Base-by-base conservation (phyloP, 129 eudicot genomes). In the Flaveria sonorensis region DNA sequence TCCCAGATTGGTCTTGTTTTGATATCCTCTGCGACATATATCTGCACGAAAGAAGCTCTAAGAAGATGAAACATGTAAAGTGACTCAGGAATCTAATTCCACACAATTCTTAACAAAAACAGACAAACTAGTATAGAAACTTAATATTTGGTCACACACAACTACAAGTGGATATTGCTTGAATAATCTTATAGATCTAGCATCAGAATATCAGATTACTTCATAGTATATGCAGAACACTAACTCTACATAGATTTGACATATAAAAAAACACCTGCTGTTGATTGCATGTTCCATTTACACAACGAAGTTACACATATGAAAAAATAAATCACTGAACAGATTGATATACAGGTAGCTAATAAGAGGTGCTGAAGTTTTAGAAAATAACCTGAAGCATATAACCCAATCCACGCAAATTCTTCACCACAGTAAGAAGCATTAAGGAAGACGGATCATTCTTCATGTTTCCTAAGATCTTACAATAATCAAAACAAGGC, bases 381-480 rank as follows among this genome's bases (percentile, higher is more conserved):
- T 11, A 72, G 77, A 67, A 73, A 70, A 70, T 68, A 79, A 93
- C 98, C 98, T 93, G 89, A 71, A 91, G 56, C 75, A 51, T 20
- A 77, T 91, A 93, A 70, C 93, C 98, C 69, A 89, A 82, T 42
- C 56, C 87, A 73, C 68, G 87, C 64, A 93, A 76, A 76, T 81
- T 87, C 89, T 91, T 89, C 90, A 86, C 76, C 89, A 93, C 83
- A 30, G 97, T 91, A 77, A 73, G 83, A 70, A 93, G 85, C 98
- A 91, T 84, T 89, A 93, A 79, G 46, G 97, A 73, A 57, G 84
- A 79, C n/a, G 98, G 87, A 73, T 89, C 90, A 51, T 83, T 81
- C 87, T 85, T 83, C 97, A 87, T 81, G 81, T 84, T 89, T 73
- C 97, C 98, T 83, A 93, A 77, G 89, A 93, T 86, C 98, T 93